A percentile compares a stretch with the other conserved stretches of the same genome.
Conservation (phyloP, 2,329 filamentous ascomycete species). For the Aspergillus sp. region DNA sequence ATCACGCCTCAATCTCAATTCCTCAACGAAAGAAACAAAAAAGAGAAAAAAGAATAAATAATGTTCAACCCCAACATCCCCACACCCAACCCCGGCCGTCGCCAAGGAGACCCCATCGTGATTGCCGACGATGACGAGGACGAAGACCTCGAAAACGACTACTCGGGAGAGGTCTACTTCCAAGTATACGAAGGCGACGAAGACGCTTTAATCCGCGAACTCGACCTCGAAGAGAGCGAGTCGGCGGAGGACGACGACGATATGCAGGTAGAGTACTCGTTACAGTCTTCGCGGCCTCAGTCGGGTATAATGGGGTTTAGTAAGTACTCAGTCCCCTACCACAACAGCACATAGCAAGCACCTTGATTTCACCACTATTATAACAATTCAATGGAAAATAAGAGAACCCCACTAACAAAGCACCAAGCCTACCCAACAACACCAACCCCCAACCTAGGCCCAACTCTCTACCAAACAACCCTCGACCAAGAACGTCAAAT, state of each 20-base stretch:
- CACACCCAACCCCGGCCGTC: slow-evolving; percentile 12
- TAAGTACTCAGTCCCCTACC: not conserved
- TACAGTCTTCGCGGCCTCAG: not conserved
- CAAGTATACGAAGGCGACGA: not conserved
- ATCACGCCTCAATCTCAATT: no score
- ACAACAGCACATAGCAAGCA: not conserved
- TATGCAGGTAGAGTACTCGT: slow-evolving; percentile 28
- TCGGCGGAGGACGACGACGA: slow-evolving; percentile 14
- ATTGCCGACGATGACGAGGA: slow-evolving; percentile 15
- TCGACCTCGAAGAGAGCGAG: not conserved
- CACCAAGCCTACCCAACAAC: not conserved
- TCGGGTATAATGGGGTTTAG: not conserved
- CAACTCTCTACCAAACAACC: slow-evolving; percentile 16
- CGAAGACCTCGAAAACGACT: not conserved
- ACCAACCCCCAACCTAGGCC: not conserved
- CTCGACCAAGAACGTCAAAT: slow-evolving; percentile 24
- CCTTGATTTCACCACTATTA: not conserved
- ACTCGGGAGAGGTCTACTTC: no score
- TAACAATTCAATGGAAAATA: no score
- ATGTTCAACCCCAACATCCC: slow-evolving; percentile 21
- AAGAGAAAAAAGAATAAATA: no score
- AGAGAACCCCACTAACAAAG: not conserved
- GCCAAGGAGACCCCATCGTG: slow-evolving; percentile 18
- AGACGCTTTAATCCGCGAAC: no score
- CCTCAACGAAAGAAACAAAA: not conserved